Evolutionary conservation across 306 rosid species (phyloP).

Genomic region (Fragaria ananassa): DNA sequence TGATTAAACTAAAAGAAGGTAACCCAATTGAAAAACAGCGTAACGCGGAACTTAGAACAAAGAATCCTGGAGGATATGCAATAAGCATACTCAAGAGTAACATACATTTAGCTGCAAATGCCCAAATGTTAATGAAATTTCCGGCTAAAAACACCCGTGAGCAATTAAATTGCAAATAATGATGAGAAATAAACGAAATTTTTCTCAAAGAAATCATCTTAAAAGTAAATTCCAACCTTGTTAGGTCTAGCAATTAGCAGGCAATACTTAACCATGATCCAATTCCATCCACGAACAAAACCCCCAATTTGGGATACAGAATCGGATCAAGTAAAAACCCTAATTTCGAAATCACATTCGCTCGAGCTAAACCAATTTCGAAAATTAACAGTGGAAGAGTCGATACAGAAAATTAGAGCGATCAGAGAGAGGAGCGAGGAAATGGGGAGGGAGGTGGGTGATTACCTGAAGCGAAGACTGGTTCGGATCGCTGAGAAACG

Average conservation of each 20-base stretch:
- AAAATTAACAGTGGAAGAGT: neutral
- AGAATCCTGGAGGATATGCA: neutral
- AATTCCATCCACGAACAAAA: neutral
- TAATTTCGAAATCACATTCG: slow-evolving; percentile 13
- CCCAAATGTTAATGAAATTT: neutral
- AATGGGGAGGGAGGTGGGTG: neutral
- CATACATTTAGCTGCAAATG: neutral
- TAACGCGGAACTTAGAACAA: neutral
- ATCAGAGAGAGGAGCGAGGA: neutral
- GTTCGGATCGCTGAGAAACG: slow-evolving; percentile 1
- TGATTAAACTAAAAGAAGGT: neutral
- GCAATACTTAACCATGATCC: too few relatives aligned
- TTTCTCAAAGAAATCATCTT: too few relatives aligned
- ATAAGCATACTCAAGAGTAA: neutral
- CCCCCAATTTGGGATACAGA: neutral
- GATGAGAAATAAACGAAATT: neutral
- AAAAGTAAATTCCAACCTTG: neutral
- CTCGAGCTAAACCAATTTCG: neutral
- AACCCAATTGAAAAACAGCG: neutral
- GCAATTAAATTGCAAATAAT: neutral
- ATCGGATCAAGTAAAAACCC: slow-evolving; percentile 17
- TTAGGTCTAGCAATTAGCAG: neutral
- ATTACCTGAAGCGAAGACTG: neutral
- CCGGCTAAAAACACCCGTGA: neutral
- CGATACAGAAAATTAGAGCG: neutral